Conservation (phyloP, 2,329 filamentous ascomycete genomes). For the Fusarium acutatum region DNA sequence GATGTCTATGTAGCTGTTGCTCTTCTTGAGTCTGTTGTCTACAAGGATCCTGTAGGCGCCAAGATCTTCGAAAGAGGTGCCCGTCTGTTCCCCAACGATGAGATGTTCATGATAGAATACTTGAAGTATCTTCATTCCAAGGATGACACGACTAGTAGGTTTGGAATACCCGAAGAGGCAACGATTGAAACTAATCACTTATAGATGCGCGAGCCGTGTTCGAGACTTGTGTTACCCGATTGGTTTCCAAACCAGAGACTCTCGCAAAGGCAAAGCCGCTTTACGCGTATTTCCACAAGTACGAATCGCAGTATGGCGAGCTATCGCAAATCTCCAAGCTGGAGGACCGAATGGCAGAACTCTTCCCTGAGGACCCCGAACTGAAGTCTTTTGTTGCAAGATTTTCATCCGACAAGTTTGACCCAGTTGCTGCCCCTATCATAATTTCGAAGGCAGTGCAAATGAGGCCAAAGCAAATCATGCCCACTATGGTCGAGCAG, state of each 20-base stretch:
- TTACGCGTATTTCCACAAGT: slow-evolving; percentile 92
- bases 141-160: slow-evolving; percentile 92
- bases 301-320: slow-evolving; percentile 94
- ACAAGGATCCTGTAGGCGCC: slow-evolving; percentile 89
- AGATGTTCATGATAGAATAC: slow-evolving; percentile 93
- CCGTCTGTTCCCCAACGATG: slow-evolving; percentile 92
- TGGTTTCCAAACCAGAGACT: slow-evolving; percentile 79
- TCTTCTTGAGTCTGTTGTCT: slow-evolving; percentile 92
- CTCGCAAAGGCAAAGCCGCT: slow-evolving; percentile 81
- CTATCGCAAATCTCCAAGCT: slow-evolving; percentile 89
- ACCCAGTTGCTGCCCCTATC: slow-evolving; percentile 81
- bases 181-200: slow-evolving; percentile 25
- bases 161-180: background rate
- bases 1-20: slow-evolving; percentile 96
- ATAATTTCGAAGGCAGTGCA: slow-evolving; percentile 85
- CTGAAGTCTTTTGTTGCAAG: slow-evolving; percentile 79
- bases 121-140: slow-evolving; percentile 92
- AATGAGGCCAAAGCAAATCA: slow-evolving; percentile 70
- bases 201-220: slow-evolving; percentile 94
- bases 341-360: slow-evolving; percentile 89
- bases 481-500: slow-evolving; percentile 62
- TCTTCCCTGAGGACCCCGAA: slow-evolving; percentile 89
- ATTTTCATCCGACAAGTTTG: slow-evolving; percentile 76
- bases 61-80: slow-evolving; percentile 97
- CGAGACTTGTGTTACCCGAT: slow-evolving; percentile 87